These are phyloP conservation scores for Pseudisothecium myosuroides DNA, from an alignment of 225 moss, liverwort and hornwort genomes.

Conservation along the genomic window DNA sequence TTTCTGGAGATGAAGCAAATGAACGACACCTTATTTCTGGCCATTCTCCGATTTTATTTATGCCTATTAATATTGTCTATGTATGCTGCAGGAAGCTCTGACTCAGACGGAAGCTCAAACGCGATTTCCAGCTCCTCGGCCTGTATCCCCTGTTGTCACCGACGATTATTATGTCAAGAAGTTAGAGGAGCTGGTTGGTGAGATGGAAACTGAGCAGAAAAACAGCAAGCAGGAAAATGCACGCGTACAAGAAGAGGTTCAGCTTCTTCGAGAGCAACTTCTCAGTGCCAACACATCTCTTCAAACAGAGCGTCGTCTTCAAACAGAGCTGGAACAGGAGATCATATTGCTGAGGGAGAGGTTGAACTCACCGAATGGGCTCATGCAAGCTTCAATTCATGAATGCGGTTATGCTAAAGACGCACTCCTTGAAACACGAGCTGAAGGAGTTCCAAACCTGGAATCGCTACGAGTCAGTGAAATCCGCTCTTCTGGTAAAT, in stretches of 20 bases:
- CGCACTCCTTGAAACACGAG: not conserved
- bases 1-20: not conserved
- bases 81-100: conserved; percentile 13
- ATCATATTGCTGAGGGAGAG: conserved; percentile 23
- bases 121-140: not conserved
- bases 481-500: not conserved
- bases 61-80: not conserved
- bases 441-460: not conserved
- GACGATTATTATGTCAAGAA: conserved; percentile 51
- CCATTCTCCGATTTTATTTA: not conserved
- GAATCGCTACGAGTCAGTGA: not conserved
- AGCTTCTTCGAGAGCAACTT: conserved; percentile 53
- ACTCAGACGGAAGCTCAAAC: not conserved
- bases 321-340: conserved; percentile 29
- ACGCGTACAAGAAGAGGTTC: conserved; percentile 23
- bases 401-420: conserved; percentile 10
- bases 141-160: conserved; percentile 6
- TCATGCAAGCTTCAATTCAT: not conserved
- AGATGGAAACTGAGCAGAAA: conserved; percentile 60
- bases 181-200: conserved; percentile 39
- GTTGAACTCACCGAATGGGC: conserved; percentile 7
- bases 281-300: conserved; percentile 16
- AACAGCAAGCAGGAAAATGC: conserved; percentile 18
- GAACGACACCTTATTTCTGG: not conserved
- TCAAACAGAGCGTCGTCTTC: conserved; percentile 11